A percentile compares a stretch with the other conserved stretches of the same genome.
phyloP scores from a whole-genome alignment of 108 stramenopile genomes.

The Nitzschia putrida region DNA sequence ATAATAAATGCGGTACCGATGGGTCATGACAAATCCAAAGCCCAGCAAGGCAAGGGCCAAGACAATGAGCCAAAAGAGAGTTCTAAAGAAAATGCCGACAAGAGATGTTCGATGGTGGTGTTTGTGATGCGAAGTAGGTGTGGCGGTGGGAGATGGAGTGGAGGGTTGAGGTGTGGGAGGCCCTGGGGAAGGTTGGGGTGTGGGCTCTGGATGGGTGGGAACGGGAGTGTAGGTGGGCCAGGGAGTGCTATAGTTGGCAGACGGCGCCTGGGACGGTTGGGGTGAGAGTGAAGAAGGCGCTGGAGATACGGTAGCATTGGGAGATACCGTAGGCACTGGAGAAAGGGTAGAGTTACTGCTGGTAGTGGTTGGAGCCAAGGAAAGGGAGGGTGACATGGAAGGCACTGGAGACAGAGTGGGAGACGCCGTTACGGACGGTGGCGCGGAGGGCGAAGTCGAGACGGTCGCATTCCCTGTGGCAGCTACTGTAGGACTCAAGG shows the following conservation, averaged over 20 bases:
- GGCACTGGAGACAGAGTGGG: conserved; percentile 1
- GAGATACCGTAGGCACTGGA: conserved; percentile 19
- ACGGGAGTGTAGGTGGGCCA: conserved; percentile 12
- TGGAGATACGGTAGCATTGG: conserved; percentile 22
- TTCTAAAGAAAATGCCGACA: conserved; percentile 40
- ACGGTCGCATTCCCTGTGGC: neutral
- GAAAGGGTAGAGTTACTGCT: conserved; percentile 1
- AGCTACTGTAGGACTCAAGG: no score
- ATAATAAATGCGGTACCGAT: conserved; percentile 65
- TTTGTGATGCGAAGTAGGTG: conserved; percentile 18
- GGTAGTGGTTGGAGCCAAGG: conserved; percentile 14
- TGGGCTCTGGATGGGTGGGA: conserved; percentile 7
- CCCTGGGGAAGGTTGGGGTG: conserved; percentile 5
- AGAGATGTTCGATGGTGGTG: conserved; percentile 25
- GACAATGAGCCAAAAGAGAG: conserved; percentile 42
- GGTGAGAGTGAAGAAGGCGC: conserved; percentile 16
- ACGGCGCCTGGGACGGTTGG: conserved; percentile 7
- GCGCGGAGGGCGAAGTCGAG: conserved; percentile 1
- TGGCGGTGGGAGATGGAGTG: conserved; percentile 21
- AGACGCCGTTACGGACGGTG: conserved; percentile 18
- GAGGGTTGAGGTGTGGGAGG: conserved; percentile 11
- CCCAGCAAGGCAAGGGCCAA: conserved; percentile 40
- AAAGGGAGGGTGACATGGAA: neutral
- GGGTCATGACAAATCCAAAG: conserved; percentile 57
- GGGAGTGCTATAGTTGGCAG: conserved; percentile 17